A percentile compares a stretch with the other conserved stretches of the same genome.
These are phyloP conservation scores for Kwoniella europaea DNA, from an alignment of 768 basidiomycete species.

Conservation along the genomic window DNA sequence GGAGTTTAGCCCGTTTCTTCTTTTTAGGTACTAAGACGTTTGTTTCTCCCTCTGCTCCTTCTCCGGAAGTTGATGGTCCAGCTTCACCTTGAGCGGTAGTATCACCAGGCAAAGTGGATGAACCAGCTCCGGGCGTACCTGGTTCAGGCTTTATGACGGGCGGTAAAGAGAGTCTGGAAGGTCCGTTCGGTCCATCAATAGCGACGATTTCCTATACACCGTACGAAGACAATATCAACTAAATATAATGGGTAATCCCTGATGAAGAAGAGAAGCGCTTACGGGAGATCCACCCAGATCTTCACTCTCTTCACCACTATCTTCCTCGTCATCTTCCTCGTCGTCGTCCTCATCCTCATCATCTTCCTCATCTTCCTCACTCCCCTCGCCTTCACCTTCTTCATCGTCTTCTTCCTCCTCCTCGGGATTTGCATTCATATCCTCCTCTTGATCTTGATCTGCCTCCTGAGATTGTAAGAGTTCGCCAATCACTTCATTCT, in stretches of 20 bases:
- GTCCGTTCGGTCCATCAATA: constrained; percentile 27
- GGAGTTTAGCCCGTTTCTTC: constrained; percentile 28
- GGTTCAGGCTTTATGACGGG: constrained; percentile 27
- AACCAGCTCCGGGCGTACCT: neutral
- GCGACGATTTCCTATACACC: constrained; percentile 27
- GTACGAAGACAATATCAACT: neutral
- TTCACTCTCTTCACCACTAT: constrained; percentile 35
- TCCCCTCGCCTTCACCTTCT: constrained; percentile 22
- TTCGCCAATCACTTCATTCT: constrained; percentile 8
- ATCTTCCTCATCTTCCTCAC: constrained; percentile 33
- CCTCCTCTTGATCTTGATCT: constrained; percentile 6
- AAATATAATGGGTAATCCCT: neutral
- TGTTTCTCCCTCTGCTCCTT: constrained; percentile 12
- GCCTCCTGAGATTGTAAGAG: constrained; percentile 7
- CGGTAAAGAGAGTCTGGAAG: constrained; percentile 14
- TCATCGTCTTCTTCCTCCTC: constrained; percentile 28
- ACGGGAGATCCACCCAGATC: constrained; percentile 36
- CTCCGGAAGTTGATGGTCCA: constrained; percentile 13
- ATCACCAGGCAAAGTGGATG: constrained; percentile 7
- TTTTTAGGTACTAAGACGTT: constrained; percentile 48
- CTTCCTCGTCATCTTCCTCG: constrained; percentile 33
- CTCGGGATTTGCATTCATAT: constrained; percentile 26
- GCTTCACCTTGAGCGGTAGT: constrained; percentile 15
- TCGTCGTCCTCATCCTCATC: constrained; percentile 38
- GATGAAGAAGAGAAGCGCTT: neutral